These are phyloP conservation scores for Ceratocystis harringtonii DNA, from an alignment of 2,329 filamentous ascomycete species.

Conservation along the genomic window DNA sequence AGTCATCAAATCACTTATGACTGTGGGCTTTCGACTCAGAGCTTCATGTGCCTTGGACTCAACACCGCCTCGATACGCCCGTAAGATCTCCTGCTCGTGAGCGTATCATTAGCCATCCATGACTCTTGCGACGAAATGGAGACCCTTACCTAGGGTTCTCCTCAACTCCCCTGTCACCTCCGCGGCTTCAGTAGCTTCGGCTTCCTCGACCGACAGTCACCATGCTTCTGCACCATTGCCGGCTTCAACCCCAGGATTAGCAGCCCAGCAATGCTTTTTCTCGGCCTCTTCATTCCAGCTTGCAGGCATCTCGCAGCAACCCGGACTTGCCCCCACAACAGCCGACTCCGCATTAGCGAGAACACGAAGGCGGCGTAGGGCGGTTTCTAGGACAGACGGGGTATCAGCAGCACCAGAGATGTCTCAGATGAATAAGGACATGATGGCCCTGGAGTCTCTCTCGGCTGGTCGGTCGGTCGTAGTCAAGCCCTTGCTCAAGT, in stretches of 20 bases:
- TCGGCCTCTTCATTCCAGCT: too few species aligned
- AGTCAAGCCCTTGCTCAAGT: constrained; percentile 3
- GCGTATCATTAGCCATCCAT: constrained; percentile 12
- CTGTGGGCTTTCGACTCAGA: not conserved
- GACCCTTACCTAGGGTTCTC: constrained; percentile 7
- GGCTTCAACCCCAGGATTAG: too few species aligned
- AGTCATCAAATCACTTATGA: not conserved
- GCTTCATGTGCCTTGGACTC: not conserved
- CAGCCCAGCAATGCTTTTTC: too few species aligned
- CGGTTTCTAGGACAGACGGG: not conserved
- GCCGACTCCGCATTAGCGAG: not conserved
- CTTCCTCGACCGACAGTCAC: not conserved
- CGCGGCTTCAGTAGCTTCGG: not conserved
- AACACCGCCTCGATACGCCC: not conserved
- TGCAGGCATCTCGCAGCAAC: too few species aligned
- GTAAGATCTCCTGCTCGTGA: not conserved
- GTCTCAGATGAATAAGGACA: constrained; percentile 1
- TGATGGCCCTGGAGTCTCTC: not conserved
- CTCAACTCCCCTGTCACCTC: not conserved
- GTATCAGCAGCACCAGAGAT: not conserved
- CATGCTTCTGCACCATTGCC: not conserved
- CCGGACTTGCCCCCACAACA: too few species aligned
- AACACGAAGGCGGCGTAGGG: not conserved
- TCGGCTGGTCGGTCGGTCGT: constrained; percentile 7
- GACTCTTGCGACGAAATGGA: constrained; percentile 22